Evolutionary conservation across 1,139 yeast genomes (phyloP), one percentile per base, ranked within the genome.

Genomic region (Blastobotrys elegans): DNA sequence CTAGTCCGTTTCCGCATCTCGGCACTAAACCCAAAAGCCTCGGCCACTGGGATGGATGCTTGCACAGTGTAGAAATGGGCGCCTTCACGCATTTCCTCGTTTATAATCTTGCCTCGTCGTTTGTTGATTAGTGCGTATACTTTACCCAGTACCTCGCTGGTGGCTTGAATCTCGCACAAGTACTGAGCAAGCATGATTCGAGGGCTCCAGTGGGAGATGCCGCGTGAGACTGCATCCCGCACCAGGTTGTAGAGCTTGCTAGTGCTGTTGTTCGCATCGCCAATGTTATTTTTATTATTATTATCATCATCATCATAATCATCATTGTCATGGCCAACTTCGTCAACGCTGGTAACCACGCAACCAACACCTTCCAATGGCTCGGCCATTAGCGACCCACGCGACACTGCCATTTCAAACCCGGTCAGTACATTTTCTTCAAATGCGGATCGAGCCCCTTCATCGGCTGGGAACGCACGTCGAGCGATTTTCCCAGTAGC

Each of bases 41-140:
- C 97, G 13, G 87, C 84, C 14, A 94, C 97, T 0, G 99, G 98
- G 32, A 94, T 73, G 48, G 81, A 71, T 0, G 98, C 96, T 24
- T 76, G 80, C 51, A 94, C 80, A 17, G 88, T 85, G 72, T 90
- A 94, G 60, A 92, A 89, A 22, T 97, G 96, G 0, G 98, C 92
- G 13, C 98, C 98, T 64, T 94, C 98, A 61, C 90, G 89, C 90
- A 92, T 82, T 63, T 92, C 98, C 65, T 94, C 98, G 1, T 90
- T 79, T 2, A 84, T 75, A 49, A 94, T 86, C 44, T 77, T 70
- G 34, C 99, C 99, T 37, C 88, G 83, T 58, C 97, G 76, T 60
- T 79, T 80, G 56, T 94, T 96, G 18, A 94, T 89, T 20, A 92
- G 97, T 0, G 89, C 95, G 63, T 94, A 94, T 0, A 94, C 97